Conservation (phyloP, 2,329 filamentous ascomycete species). For the Fusarium continuum region DNA sequence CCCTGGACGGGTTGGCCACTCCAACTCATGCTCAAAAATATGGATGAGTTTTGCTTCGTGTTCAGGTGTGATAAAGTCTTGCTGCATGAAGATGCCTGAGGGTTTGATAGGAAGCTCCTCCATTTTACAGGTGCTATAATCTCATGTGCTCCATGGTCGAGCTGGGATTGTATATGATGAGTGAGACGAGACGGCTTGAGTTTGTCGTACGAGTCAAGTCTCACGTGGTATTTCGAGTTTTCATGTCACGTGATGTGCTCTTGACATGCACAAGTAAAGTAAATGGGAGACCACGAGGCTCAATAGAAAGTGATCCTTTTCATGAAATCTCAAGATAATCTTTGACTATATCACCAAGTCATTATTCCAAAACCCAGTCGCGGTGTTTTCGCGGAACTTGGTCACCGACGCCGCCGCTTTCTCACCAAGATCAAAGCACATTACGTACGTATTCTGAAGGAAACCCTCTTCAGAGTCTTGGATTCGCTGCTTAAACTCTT, state of each 20-base stretch:
- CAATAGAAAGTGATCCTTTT: too few species aligned
- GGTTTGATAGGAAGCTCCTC: constrained; percentile 43
- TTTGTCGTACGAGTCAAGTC: neutral
- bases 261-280: too few species aligned
- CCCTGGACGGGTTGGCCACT: constrained; percentile 57
- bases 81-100: constrained; percentile 54
- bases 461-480: neutral
- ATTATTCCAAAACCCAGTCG: neutral
- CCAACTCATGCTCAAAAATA: constrained; percentile 54
- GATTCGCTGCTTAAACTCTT: neutral
- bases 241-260: constrained; percentile 1
- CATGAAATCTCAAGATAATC: neutral
- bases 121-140: constrained; percentile 28
- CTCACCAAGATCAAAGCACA: neutral
- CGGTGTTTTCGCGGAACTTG: neutral
- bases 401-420: neutral
- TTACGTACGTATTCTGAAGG: neutral
- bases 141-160: neutral
- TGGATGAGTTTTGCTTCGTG: constrained; percentile 57
- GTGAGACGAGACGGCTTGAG: neutral
- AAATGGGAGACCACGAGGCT: neutral
- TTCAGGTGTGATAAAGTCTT: constrained; percentile 56
- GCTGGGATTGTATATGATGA: too few species aligned
- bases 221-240: constrained; percentile 4
- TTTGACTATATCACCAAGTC: neutral